A percentile compares a stretch with the other conserved stretches of the same genome.
Conservation (phyloP, 148 eudicot genomes). For the Rhododendron simsii region DNA sequence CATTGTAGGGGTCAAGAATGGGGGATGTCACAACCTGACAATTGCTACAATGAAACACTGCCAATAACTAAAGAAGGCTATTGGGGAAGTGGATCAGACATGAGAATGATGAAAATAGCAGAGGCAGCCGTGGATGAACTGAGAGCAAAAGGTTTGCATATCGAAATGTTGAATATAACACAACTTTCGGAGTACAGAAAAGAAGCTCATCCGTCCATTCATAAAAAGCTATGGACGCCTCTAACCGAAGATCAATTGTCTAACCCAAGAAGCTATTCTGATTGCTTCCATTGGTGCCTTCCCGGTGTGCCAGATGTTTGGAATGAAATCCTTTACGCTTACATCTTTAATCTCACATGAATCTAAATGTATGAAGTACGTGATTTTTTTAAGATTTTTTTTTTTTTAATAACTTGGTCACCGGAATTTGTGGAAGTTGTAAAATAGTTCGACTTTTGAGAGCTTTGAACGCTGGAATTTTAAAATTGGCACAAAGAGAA, state of each 20-base stretch:
- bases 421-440: neutral
- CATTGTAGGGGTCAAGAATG: conserved; percentile 70
- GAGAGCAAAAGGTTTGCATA: conserved; percentile 43
- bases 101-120: conserved; percentile 51
- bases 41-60: conserved; percentile 72
- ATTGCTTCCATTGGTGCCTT: conserved; percentile 64
- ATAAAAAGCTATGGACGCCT: conserved; percentile 44
- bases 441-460: neutral
- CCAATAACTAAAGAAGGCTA: conserved; percentile 41
- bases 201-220: conserved; percentile 58
- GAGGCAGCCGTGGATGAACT: conserved; percentile 38
- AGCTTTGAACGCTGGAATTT: neutral
- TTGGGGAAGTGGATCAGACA: conserved; percentile 59
- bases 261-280: conserved; percentile 45
- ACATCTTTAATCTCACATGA: conserved; percentile 29
- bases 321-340: conserved; percentile 45
- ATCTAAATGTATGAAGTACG: neutral
- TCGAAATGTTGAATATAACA: conserved; percentile 66
- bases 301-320: conserved; percentile 53
- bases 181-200: conserved; percentile 85
- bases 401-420: neutral
- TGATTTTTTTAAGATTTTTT: neutral
- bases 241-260: conserved; percentile 36
- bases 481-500: neutral
- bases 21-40: conserved; percentile 45